Conservation (phyloP, 805 yeast genomes). For the Ogataea methylovora region DNA sequence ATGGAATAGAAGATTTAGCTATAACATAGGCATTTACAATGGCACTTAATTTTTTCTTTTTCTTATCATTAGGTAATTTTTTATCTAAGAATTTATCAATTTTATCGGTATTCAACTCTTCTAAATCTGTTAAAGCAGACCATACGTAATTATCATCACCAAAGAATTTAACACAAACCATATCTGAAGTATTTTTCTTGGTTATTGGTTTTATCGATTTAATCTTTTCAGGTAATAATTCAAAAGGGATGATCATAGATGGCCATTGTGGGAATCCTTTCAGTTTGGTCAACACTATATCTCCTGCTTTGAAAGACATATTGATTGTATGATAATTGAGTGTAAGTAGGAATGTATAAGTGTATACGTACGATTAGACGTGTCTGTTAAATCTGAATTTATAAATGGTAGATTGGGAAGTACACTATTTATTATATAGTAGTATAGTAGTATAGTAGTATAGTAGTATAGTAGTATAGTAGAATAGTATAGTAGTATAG, state of each 20-base stretch:
- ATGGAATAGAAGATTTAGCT: constrained; percentile 30
- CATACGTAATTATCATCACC: constrained; percentile 69
- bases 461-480: too few relatives aligned
- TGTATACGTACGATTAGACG: too few relatives aligned
- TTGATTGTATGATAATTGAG: too few relatives aligned
- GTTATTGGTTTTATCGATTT: constrained; percentile 27
- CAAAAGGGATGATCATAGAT: constrained; percentile 63
- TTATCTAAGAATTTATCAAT: constrained; percentile 27
- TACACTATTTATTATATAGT: too few relatives aligned
- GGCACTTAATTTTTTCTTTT: constrained; percentile 31
- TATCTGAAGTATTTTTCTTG: constrained; percentile 10
- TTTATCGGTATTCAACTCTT: constrained; percentile 31
- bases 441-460: too few relatives aligned
- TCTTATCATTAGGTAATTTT: constrained; percentile 20
- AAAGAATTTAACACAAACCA: constrained; percentile 57
- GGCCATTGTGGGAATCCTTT: constrained; percentile 93
- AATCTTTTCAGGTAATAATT: constrained; percentile 52
- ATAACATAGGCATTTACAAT: constrained; percentile 22
- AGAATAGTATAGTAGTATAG: too few relatives aligned
- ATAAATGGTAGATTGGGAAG: too few relatives aligned
- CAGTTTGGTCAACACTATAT: constrained; percentile 66
- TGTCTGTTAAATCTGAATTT: too few relatives aligned
- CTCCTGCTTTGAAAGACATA: constrained; percentile 34
- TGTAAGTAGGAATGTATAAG: too few relatives aligned
- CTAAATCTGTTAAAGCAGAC: constrained; percentile 48